Conservation (phyloP, 768 basidiomycete genomes). For the Jaapia argillacea region DNA sequence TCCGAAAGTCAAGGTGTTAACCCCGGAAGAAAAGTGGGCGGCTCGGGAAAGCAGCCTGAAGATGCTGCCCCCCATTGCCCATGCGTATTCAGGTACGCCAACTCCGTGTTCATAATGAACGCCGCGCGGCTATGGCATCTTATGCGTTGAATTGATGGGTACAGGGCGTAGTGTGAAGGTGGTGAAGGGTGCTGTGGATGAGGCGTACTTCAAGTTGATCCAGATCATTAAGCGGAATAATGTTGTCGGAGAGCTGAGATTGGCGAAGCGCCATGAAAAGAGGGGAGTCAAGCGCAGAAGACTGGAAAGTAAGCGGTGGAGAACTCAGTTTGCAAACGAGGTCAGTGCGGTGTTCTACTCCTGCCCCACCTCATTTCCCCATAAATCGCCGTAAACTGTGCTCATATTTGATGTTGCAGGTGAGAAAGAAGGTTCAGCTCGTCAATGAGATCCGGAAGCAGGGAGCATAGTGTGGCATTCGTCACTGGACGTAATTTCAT, state of each 20-base stretch:
- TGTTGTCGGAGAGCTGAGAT: slow-evolving; percentile 38
- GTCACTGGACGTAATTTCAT: no score
- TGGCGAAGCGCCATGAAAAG: slow-evolving; percentile 66
- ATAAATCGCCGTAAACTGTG: no score
- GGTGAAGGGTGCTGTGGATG: slow-evolving; percentile 28
- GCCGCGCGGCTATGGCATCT: background rate
- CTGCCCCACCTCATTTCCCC: no score
- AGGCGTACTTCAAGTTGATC: slow-evolving; percentile 40
- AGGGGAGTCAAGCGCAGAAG: slow-evolving; percentile 71
- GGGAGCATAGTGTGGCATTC: slow-evolving; percentile 42
- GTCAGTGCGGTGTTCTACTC: slow-evolving; percentile 30
- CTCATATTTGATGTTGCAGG: no score
- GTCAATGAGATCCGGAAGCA: slow-evolving; percentile 71
- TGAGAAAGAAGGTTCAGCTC: slow-evolving; percentile 73
- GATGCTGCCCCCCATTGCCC: slow-evolving; percentile 26
- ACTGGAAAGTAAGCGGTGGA: slow-evolving; percentile 68
- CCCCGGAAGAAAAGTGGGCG: slow-evolving; percentile 34
- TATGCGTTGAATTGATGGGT: slow-evolving; percentile 1
- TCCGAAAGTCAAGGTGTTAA: slow-evolving; percentile 6
- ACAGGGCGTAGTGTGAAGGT: slow-evolving; percentile 57
- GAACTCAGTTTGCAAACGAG: slow-evolving; percentile 71
- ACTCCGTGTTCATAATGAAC: slow-evolving; percentile 3
- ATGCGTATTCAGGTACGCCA: slow-evolving; percentile 46
- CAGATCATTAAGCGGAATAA: slow-evolving; percentile 42
- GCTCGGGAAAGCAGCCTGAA: slow-evolving; percentile 12